A percentile compares a stretch with the other conserved stretches of the same genome.
Conservation (phyloP, 2,329 filamentous ascomycete genomes). For the Plenodomus lindquistii region DNA sequence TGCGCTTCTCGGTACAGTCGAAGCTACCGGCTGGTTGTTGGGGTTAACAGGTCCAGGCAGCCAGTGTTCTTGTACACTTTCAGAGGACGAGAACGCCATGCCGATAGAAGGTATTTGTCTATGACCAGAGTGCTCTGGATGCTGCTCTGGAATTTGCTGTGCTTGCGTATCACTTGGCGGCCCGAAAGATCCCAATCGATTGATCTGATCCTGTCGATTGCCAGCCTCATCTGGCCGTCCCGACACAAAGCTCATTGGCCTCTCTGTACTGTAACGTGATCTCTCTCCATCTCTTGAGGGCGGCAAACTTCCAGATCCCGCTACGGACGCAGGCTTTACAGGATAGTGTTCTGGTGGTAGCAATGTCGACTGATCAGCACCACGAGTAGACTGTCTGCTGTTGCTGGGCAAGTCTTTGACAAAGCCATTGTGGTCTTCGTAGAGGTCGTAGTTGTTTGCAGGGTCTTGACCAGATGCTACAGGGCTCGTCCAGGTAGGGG, state of each 20-base stretch:
- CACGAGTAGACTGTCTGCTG: slow-evolving; percentile 32
- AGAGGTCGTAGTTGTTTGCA: slow-evolving; percentile 36
- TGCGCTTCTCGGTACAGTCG: not conserved
- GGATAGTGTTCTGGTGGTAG: slow-evolving; percentile 5
- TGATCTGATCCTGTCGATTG: slow-evolving; percentile 43
- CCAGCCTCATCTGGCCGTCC: slow-evolving; percentile 39
- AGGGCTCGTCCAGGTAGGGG: slow-evolving; percentile 15
- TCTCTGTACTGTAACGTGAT: slow-evolving; percentile 34
- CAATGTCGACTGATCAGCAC: slow-evolving; percentile 15
- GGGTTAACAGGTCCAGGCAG: not conserved
- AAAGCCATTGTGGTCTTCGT: slow-evolving; percentile 44
- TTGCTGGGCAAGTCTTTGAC: slow-evolving; percentile 40
- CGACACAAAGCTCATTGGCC: slow-evolving; percentile 45
- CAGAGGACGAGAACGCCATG: slow-evolving; percentile 9
- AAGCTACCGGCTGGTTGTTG: not conserved
- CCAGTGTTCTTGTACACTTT: not conserved
- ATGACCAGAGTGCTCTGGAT: slow-evolving; percentile 4
- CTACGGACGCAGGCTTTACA: not conserved
- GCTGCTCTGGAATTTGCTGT: slow-evolving; percentile 8
- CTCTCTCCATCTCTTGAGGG: slow-evolving; percentile 20
- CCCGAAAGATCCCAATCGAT: slow-evolving; percentile 11
- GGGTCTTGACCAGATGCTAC: slow-evolving; percentile 21
- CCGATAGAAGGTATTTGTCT: slow-evolving; percentile 8
- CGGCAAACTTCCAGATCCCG: not conserved
- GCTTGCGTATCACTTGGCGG: slow-evolving; percentile 7